Evolutionary conservation across 1,139 yeast genomes (phyloP).

Genomic region (Pichia sp.): DNA sequence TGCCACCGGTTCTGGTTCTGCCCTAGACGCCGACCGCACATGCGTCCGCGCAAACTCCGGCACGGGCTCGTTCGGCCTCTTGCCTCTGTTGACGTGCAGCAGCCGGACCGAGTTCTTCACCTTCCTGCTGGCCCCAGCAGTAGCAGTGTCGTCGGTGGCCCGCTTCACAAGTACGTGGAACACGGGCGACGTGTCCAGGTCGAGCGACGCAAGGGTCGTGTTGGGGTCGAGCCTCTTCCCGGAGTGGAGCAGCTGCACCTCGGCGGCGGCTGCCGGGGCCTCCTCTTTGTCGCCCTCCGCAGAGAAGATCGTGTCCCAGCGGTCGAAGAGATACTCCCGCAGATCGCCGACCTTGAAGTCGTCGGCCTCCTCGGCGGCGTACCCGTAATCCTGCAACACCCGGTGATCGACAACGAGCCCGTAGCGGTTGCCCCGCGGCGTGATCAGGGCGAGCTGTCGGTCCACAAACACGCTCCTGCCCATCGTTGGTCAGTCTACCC

Average conservation of each 20-base stretch:
- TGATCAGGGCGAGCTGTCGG: not conserved
- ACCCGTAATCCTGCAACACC: conserved; percentile 1
- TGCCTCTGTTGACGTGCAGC: not conserved
- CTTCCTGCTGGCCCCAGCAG: not conserved
- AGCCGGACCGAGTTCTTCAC: not conserved
- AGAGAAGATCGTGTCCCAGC: conserved; percentile 25
- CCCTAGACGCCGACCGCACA: not conserved
- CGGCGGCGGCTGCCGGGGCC: not conserved
- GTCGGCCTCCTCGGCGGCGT: not conserved
- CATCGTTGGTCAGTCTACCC: not conserved
- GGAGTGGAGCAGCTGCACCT: conserved; percentile 29
- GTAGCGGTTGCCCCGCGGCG: not conserved
- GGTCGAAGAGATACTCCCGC: conserved; percentile 24
- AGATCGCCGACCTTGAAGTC: conserved; percentile 25
- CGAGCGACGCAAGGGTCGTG: conserved; percentile 19
- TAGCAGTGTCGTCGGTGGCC: conserved; percentile 8
- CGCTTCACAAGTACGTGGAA: conserved; percentile 28
- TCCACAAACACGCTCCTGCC: not conserved
- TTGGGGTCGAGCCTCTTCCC: conserved; percentile 30
- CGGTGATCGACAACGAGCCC: not conserved
- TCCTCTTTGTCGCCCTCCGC: conserved; percentile 15
- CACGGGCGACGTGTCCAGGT: conserved; percentile 25
- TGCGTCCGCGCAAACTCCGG: conserved; percentile 5
- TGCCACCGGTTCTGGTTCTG: not conserved
- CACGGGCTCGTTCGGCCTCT: conserved; percentile 1